Evolutionary conservation across 83 land plant genomes (phyloP), one percentile per base, ranked within the genome.

Genomic region (Picea mariana): DNA sequence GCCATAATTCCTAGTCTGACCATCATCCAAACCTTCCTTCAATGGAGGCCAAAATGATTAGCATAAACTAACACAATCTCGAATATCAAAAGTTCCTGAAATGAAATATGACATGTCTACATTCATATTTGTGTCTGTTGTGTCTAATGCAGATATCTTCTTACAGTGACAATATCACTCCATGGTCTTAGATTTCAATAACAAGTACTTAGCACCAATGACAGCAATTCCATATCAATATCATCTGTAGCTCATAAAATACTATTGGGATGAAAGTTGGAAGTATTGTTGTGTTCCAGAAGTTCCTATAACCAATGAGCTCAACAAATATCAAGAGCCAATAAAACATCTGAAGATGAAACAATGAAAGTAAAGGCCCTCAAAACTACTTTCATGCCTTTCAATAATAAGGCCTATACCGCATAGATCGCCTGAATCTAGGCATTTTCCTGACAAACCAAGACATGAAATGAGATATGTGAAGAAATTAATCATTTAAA

Each of bases 321-420:
- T 73, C 23, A 42, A 73, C 16, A 73, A 73, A 44, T 73, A 73
- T 47, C 58, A 47, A 42, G 59, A 18, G 11, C 55, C 24, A 0
- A 47, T 2, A 17, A 2, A 8, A 23, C 44, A 73, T 8, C 75
- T 55, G 59, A 55, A 12, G 16, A 73, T 73, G 49, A 13, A 47
- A 73, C 13, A 47, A 4, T n/a, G 44, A 20, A 47, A 6, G 59
- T 73, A 73, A 44, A 73, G 52, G 23, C 15, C 58, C 59, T 71
- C n/a, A 13, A 38, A 71, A 40, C 42, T 55, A 55, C 15, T 71
- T 71, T 40, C 47, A 31, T 34, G 8, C 20, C 67, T 38, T 67
- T 87, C 86, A 91, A 81, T 82, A 90, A 81, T 94, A 96, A 26
- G 99, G 98, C 85, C 92, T 88, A 82, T 92, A 96, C 11, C 97